Conservation (phyloP, 495 filamentous ascomycete genomes). For the Delitschia confertaspora region DNA sequence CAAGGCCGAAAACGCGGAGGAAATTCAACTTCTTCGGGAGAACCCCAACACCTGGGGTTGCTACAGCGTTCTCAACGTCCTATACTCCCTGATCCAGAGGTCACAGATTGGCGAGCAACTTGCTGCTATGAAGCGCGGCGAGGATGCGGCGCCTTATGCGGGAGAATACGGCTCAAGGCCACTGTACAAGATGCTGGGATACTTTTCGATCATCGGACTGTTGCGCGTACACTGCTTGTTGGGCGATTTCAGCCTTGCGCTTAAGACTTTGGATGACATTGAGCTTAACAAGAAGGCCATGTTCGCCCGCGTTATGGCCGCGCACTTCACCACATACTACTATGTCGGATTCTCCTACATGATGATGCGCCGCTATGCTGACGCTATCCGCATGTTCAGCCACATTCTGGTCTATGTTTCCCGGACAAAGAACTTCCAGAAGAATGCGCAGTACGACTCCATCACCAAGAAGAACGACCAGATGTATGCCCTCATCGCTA, state of each 20-base stretch:
- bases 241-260: constrained; percentile 93
- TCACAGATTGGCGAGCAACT: constrained; percentile 97
- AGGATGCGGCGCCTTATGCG: constrained; percentile 74
- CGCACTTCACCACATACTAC: constrained; percentile 99
- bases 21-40: constrained; percentile 80
- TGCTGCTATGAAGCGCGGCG: constrained; percentile 82
- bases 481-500: constrained; percentile 98
- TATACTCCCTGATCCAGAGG: constrained; percentile 96
- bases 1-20: constrained; percentile 76
- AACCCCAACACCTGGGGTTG: constrained; percentile 99
- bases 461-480: constrained; percentile 99
- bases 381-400: constrained; percentile 98
- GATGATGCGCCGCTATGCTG: constrained; percentile 99
- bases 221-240: constrained; percentile 93
- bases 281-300: constrained; percentile 99
- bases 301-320: constrained; percentile 98
- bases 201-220: constrained; percentile 97
- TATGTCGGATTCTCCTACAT: constrained; percentile 99
- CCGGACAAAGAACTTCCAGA: constrained; percentile 99
- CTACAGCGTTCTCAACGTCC: constrained; percentile 97
- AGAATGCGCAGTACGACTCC: constrained; percentile 92
- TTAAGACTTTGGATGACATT: constrained; percentile 98
- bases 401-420: constrained; percentile 99
- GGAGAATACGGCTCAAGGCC: constrained; percentile 91
- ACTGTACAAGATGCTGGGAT: constrained; percentile 95